Percentiles rank a stretch among this genome's conserved stretches.
These are phyloP conservation scores for Blastobotrys arbuscula DNA, from an alignment of 1,139 yeast species.

Conservation along the genomic window DNA sequence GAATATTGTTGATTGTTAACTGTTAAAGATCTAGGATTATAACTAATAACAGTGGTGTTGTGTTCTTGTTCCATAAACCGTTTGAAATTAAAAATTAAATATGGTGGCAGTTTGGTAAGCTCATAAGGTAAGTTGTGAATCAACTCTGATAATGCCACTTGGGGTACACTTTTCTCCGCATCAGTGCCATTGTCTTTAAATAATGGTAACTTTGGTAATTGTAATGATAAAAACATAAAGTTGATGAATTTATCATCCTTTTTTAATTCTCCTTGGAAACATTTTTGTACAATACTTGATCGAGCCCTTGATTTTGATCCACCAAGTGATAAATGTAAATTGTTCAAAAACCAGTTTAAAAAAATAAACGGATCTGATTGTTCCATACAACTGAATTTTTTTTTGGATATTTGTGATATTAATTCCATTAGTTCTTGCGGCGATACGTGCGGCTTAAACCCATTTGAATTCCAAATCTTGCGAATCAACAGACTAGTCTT, in stretches of 20 bases:
- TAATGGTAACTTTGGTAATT: constrained; percentile 53
- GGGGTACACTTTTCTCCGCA: constrained; percentile 43
- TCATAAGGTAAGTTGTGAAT: constrained; percentile 36
- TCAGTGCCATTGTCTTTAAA: constrained; percentile 41
- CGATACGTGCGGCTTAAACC: constrained; percentile 58
- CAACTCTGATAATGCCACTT: constrained; percentile 44
- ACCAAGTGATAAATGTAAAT: constrained; percentile 40
- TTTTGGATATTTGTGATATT: constrained; percentile 41
- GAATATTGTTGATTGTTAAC: constrained; percentile 41
- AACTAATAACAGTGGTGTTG: constrained; percentile 62
- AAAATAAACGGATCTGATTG: constrained; percentile 52
- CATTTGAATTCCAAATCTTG: constrained; percentile 57
- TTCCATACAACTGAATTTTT: constrained; percentile 37
- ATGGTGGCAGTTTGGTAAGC: constrained; percentile 47
- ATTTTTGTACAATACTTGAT: constrained; percentile 28
- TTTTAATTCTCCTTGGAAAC: constrained; percentile 52
- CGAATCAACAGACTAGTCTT: constrained; percentile 45
- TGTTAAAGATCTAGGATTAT: constrained; percentile 43
- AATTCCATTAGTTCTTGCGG: constrained; percentile 59
- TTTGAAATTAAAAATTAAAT: constrained; percentile 51
- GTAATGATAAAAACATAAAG: constrained; percentile 56
- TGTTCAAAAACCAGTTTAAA: constrained; percentile 54
- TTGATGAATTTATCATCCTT: constrained; percentile 29
- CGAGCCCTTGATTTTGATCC: constrained; percentile 23
- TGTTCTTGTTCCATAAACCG: constrained; percentile 45